Evolutionary conservation across 31 red algal species (phyloP).

Genomic region (Bonnemaisonia californica): DNA sequence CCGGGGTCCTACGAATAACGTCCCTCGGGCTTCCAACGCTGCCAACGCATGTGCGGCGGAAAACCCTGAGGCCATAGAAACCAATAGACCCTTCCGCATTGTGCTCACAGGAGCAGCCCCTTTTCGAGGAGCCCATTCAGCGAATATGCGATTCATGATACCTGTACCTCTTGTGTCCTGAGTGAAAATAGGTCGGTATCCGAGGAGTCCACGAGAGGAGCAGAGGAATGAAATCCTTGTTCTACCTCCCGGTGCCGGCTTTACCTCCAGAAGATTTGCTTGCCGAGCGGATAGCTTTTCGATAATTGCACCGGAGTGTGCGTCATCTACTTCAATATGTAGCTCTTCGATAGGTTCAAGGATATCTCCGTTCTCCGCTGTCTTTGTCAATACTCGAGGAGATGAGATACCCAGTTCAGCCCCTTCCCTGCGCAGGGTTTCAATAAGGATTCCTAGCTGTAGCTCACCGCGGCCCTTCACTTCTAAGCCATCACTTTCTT

Average conservation of each 20-base stretch:
- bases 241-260: conserved; percentile 43
- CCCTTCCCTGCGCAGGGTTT: conserved; percentile 80
- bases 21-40: conserved; percentile 70
- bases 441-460: conserved; percentile 84
- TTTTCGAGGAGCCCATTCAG: conserved; percentile 51
- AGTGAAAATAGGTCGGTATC: conserved; percentile 79
- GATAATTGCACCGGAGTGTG: conserved; percentile 77
- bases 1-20: conserved; percentile 71
- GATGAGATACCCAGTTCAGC: conserved; percentile 80
- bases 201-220: conserved; percentile 76
- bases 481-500: conserved; percentile 55
- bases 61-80: conserved; percentile 76
- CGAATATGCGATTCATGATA: conserved; percentile 77
- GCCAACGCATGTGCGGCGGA: conserved; percentile 62
- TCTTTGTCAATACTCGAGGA: conserved; percentile 72
- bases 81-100: conserved; percentile 68
- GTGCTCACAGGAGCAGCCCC: neutral
- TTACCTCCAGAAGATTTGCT: conserved; percentile 61
- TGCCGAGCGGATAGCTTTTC: conserved; percentile 80
- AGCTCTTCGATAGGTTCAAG: conserved; percentile 88
- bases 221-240: conserved; percentile 55
- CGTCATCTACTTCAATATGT: conserved; percentile 75
- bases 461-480: conserved; percentile 91
- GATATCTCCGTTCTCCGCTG: conserved; percentile 45
- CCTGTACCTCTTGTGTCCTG: conserved; percentile 83